Conservation (phyloP, 805 yeast genomes). For the Kuraishia molischiana region DNA sequence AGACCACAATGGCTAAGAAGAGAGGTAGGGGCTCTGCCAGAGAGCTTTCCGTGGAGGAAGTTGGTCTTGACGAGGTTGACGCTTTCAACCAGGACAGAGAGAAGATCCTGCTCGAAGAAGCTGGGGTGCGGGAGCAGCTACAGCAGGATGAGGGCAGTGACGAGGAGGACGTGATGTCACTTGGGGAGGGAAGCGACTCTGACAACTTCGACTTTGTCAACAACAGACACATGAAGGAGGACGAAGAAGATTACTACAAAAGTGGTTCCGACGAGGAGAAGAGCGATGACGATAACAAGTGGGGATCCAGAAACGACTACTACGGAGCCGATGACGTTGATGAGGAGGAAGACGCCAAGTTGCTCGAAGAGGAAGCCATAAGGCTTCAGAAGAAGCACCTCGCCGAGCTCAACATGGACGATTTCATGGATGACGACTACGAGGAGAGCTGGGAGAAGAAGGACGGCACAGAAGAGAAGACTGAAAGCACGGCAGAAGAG, state of each 20-base stretch:
- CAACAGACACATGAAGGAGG: constrained; percentile 30
- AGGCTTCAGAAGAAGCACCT: constrained; percentile 77
- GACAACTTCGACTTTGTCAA: constrained; percentile 19
- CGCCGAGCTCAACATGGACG: constrained; percentile 66
- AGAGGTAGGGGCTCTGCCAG: neutral
- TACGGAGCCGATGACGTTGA: constrained; percentile 58
- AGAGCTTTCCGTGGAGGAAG: constrained; percentile 13
- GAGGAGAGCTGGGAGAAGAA: constrained; percentile 69
- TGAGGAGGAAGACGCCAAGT: constrained; percentile 70
- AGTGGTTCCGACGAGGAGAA: constrained; percentile 12
- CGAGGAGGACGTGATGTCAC: constrained; percentile 44
- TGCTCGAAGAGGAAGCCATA: constrained; percentile 80
- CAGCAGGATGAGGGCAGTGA: constrained; percentile 24
- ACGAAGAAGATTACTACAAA: constrained; percentile 26
- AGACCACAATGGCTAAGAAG: neutral
- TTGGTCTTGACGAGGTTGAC: constrained; percentile 60
- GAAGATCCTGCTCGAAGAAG: constrained; percentile 43
- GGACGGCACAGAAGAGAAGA: constrained; percentile 30
- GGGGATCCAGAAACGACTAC: constrained; percentile 36
- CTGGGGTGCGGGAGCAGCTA: constrained; percentile 31
- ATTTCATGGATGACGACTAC: constrained; percentile 68
- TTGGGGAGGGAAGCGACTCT: constrained; percentile 23
- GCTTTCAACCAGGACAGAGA: constrained; percentile 54
- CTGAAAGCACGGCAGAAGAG: constrained; percentile 26
- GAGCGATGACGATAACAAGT: constrained; percentile 29